A percentile compares a stretch with the other conserved stretches of the same genome.
These are phyloP conservation scores for Ricinus communis DNA, from an alignment of 345 rosid genomes.

Conservation along the genomic window DNA sequence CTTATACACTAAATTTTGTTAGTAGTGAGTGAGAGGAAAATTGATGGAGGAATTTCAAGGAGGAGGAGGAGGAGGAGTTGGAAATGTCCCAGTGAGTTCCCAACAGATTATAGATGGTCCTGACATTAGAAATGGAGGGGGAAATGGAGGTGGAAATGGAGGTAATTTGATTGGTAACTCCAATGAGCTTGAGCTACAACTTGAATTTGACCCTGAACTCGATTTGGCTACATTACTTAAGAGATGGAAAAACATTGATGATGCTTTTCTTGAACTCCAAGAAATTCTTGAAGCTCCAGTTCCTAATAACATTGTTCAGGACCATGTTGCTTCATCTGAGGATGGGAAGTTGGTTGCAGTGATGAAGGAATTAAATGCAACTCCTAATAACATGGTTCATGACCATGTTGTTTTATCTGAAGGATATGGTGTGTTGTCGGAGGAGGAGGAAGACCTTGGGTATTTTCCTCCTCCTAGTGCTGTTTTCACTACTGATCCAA, in stretches of 20 bases:
- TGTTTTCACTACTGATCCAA: not conserved
- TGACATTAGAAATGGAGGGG: no score
- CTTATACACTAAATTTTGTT: not conserved
- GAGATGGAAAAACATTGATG: not conserved
- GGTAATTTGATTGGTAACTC: not conserved
- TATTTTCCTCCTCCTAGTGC: not conserved
- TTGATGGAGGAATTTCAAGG: not conserved
- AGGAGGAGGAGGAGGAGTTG: not conserved
- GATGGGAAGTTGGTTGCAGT: not conserved
- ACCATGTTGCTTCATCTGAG: not conserved
- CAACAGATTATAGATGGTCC: not conserved
- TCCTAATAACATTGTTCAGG: not conserved
- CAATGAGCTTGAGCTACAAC: not conserved
- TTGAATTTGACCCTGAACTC: not conserved
- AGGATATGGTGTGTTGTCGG: not conserved
- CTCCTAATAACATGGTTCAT: not conserved
- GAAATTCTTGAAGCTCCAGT: not conserved
- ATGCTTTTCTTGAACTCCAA: conserved; percentile 8
- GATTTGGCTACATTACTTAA: not conserved
- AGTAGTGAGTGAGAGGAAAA: not conserved
- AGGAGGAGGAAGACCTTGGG: not conserved
- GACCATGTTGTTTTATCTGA: not conserved
- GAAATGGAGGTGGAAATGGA: no score
- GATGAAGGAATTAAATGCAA: no score
- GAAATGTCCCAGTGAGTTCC: not conserved